Evolutionary conservation across 257 asterid genomes (phyloP).

Genomic region (Phtheirospermum japonicum): DNA sequence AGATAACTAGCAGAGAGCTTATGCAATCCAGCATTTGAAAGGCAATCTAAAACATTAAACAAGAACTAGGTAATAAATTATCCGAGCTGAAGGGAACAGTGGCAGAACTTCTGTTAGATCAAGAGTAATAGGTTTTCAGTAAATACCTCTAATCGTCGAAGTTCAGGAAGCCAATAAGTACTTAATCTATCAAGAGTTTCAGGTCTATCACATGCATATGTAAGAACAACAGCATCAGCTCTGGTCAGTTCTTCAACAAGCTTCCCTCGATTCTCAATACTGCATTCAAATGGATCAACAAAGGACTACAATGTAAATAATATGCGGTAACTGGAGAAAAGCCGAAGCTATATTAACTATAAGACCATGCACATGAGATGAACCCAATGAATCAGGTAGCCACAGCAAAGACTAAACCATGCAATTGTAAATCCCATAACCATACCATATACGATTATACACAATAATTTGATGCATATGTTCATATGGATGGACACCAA

Average conservation of each 20-base stretch:
- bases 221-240: conserved; percentile 91
- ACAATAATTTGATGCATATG: not conserved
- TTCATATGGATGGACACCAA: not conserved
- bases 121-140: conserved; percentile 18
- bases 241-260: conserved; percentile 73
- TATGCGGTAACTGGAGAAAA: not conserved
- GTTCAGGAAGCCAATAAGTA: conserved; percentile 98
- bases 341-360: conserved; percentile 5
- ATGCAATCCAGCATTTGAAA: conserved; percentile 9
- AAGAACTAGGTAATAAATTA: not conserved
- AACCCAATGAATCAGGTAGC: not conserved
- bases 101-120: conserved; percentile 20
- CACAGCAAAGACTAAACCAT: not conserved
- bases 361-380: conserved; percentile 3
- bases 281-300: conserved; percentile 35
- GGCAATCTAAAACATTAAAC: conserved; percentile 7
- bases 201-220: conserved; percentile 90
- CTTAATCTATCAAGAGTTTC: conserved; percentile 87
- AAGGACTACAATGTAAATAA: conserved; percentile 1
- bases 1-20: conserved; percentile 3
- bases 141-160: conserved; percentile 79
- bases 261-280: conserved; percentile 64
- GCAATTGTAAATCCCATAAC: not conserved
- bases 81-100: conserved; percentile 20
- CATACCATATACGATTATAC: not conserved